Conservation (phyloP, 192 early-diverging fungal genomes). For the Podila clonocystis region DNA sequence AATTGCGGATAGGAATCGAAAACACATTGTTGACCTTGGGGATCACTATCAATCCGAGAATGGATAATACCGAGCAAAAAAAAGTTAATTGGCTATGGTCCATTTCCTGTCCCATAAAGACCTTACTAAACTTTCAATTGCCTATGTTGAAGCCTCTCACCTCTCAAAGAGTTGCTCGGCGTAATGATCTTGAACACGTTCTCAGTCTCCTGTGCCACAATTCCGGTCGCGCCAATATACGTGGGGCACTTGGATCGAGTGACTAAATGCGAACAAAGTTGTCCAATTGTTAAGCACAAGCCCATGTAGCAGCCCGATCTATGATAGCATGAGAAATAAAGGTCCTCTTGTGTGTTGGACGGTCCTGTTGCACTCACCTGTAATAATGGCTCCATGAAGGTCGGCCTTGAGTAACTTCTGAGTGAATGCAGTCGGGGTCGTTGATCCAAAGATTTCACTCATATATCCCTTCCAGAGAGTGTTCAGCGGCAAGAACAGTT, state of each 20-base stretch:
- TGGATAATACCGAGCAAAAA: not conserved
- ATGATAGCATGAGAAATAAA: not conserved
- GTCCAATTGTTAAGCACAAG: not conserved
- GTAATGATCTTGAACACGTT: conserved; percentile 87
- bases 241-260: conserved; percentile 79
- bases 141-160: conserved; percentile 12
- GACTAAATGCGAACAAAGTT: conserved; percentile 51
- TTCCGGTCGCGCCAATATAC: conserved; percentile 80
- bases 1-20: conserved; percentile 53
- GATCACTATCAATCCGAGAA: conserved; percentile 52
- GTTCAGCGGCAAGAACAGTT: conserved; percentile 77
- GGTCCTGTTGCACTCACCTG: conserved; percentile 58
- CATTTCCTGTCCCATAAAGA: not conserved
- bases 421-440: conserved; percentile 25
- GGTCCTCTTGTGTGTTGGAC: not conserved
- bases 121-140: no score
- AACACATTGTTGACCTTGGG: conserved; percentile 80
- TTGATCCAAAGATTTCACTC: conserved; percentile 61
- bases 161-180: conserved; percentile 65
- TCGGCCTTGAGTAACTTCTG: conserved; percentile 82
- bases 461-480: conserved; percentile 84
- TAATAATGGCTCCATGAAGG: conserved; percentile 83
- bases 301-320: not conserved
- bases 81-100: not conserved
- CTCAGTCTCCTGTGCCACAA: conserved; percentile 90